These are phyloP conservation scores for Penicillium steckii DNA, from an alignment of 495 filamentous ascomycete species.

Conservation along the genomic window DNA sequence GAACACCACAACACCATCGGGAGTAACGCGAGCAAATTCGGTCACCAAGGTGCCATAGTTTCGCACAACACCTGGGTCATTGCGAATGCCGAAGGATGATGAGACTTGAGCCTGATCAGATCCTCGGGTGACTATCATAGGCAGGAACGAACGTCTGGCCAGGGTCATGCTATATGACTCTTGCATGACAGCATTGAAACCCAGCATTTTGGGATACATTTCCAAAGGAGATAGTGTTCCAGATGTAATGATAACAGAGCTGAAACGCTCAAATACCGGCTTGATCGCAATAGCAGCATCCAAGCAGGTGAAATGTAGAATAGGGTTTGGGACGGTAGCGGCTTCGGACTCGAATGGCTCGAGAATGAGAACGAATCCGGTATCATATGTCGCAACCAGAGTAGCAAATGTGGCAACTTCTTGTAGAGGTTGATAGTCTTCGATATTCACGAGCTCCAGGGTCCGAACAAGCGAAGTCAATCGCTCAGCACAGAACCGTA, in stretches of 20 bases:
- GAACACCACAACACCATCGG: slow-evolving; percentile 97
- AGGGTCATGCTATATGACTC: slow-evolving; percentile 98
- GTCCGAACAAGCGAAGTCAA: slow-evolving; percentile 93
- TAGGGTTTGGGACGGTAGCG: slow-evolving; percentile 91
- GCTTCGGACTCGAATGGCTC: slow-evolving; percentile 96
- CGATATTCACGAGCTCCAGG: slow-evolving; percentile 93
- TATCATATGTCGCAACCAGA: slow-evolving; percentile 94
- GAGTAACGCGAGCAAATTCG: slow-evolving; percentile 91
- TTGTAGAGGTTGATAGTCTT: slow-evolving; percentile 95
- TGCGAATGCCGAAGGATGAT: slow-evolving; percentile 88
- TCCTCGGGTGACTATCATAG: slow-evolving; percentile 95
- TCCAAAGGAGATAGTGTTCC: slow-evolving; percentile 96
- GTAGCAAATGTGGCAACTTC: slow-evolving; percentile 99
- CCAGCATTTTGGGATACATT: slow-evolving; percentile 99
- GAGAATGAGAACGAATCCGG: slow-evolving; percentile 91
- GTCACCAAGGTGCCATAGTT: slow-evolving; percentile 93
- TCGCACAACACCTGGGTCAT: slow-evolving; percentile 88
- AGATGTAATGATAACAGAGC: slow-evolving; percentile 97
- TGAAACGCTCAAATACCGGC: slow-evolving; percentile 95
- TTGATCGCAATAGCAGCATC: slow-evolving; percentile 99
- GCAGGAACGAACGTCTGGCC: slow-evolving; percentile 90
- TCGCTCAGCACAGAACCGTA: slow-evolving; percentile 94
- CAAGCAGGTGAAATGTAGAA: slow-evolving; percentile 93
- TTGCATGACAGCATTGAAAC: slow-evolving; percentile 85
- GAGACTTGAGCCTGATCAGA: slow-evolving; percentile 90